Evolutionary conservation across 2,329 filamentous ascomycete species (phyloP).

Genomic region (Verticillium nonalfalfae): DNA sequence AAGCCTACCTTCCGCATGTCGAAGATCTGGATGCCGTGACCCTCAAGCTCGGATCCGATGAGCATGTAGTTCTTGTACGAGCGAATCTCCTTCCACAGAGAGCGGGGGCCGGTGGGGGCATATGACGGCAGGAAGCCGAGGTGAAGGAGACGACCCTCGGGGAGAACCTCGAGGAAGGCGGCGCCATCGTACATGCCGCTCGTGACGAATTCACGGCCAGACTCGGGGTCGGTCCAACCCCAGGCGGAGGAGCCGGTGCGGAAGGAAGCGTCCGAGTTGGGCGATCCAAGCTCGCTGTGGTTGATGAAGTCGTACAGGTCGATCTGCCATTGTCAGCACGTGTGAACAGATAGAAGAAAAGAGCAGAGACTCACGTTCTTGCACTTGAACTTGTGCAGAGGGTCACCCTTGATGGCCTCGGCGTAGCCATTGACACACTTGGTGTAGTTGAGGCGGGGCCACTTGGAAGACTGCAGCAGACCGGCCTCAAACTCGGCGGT

Average conservation of each 20-base stretch:
- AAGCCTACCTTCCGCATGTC: conserved; percentile 44
- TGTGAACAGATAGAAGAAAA: not conserved
- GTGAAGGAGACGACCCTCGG: conserved; percentile 31
- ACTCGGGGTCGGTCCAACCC: conserved; percentile 32
- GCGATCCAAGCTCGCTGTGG: conserved; percentile 41
- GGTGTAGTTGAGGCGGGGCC: conserved; percentile 10
- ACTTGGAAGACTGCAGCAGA: conserved; percentile 7
- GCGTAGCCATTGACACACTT: conserved; percentile 10
- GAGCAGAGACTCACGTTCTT: conserved; percentile 18
- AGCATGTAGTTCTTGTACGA: conserved; percentile 22
- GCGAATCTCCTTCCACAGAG: conserved; percentile 2
- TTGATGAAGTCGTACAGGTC: conserved; percentile 48
- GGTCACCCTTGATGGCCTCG: conserved; percentile 10
- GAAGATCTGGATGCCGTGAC: conserved; percentile 54
- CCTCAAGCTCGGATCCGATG: conserved; percentile 28
- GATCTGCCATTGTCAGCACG: conserved; percentile 17
- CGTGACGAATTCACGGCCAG: conserved; percentile 31
- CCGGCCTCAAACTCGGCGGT: conserved; percentile 5
- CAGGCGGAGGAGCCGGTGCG: conserved; percentile 20
- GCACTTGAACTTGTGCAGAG: conserved; percentile 10
- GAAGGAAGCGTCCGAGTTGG: conserved; percentile 10
- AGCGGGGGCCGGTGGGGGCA: not conserved
- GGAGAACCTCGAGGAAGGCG: conserved; percentile 33
- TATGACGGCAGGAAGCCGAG: conserved; percentile 25
- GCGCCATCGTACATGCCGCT: conserved; percentile 26